Evolutionary conservation across 2,329 filamentous ascomycete species (phyloP), one percentile per base, ranked within the genome.

Genomic region (Diplodia corticola): DNA sequence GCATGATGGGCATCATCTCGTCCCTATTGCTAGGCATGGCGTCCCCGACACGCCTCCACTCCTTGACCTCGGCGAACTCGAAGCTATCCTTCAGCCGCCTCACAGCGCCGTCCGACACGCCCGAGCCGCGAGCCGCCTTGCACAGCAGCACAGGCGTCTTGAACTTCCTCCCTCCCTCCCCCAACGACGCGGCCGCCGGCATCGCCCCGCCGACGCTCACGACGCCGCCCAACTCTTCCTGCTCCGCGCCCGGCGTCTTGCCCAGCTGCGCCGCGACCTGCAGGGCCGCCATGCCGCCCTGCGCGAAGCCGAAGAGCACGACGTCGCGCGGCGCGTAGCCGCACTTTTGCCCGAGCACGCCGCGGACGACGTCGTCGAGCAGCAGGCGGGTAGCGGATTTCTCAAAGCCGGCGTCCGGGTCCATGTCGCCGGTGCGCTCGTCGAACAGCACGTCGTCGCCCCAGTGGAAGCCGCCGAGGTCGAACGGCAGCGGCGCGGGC

Each of bases 1-100:
- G 87, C 92, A 97, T 97, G 68, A 97, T 85, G 0, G 93, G 93
- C 72, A 93, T 74, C 85, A 96, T 93, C 82, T 98, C 93, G 12
- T 96, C 92, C 63, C 90, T 84, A 74, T 84, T 89, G 53, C 83
- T 81, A n/a, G 93, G 92, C 93, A 97, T 97, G 1, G 85, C 85
- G 76, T 96, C 92, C 5, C 89, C 91, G 2, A 76, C 78, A 72
- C 73, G 75, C 73, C 72, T 76, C 78, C 78, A 80, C 61, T 79
- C 77, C 63, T 73, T 74, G 53, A 78, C 64, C 69, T 80, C 77
- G 3, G 76, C 68, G 51, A 74, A 74, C 49, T 83, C 80, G 77
- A 94, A 95, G 64, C 86, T 84, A 49, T 81, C 80, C 75, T 87
- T 89, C 40, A 93, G 79, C 66, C 84, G 80, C n/a, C 87, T 84